A percentile compares a stretch with the other conserved stretches of the same genome.
These are phyloP conservation scores for Talaromyces atroroseus DNA, from an alignment of 2,329 filamentous ascomycete species.

Conservation along the genomic window DNA sequence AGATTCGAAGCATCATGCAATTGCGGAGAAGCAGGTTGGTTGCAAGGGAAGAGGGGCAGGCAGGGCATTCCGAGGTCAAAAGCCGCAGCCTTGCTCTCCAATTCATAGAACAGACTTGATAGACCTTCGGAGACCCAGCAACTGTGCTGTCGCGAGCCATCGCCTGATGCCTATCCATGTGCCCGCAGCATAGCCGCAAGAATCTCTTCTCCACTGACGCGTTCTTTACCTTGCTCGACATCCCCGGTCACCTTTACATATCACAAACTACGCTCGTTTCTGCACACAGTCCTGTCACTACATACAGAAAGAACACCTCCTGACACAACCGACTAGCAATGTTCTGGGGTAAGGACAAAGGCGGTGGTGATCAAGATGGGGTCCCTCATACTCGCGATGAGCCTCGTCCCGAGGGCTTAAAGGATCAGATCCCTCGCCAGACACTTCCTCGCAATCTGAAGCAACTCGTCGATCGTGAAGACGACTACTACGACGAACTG, in stretches of 20 bases:
- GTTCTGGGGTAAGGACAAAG: conserved; percentile 29
- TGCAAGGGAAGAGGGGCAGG: not conserved
- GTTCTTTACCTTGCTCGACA: not conserved
- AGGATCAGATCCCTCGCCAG: conserved; percentile 43
- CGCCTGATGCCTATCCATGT: not conserved
- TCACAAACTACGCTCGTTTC: not conserved
- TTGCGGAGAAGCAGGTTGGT: conserved; percentile 1
- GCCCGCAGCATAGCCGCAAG: not conserved
- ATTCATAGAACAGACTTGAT: not conserved
- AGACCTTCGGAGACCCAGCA: not conserved
- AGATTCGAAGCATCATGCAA: not conserved
- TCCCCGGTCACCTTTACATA: not conserved
- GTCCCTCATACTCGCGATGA: conserved; percentile 23
- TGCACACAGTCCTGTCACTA: not conserved
- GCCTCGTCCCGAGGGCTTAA: conserved; percentile 21
- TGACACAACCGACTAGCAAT: conserved; percentile 15
- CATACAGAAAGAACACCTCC: not conserved
- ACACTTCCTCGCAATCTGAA: conserved; percentile 52
- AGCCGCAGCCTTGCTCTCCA: not conserved
- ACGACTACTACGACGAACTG: conserved; percentile 70
- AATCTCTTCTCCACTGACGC: not conserved
- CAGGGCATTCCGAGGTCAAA: not conserved
- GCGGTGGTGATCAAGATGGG: conserved; percentile 15
- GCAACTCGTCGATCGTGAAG: conserved; percentile 56
- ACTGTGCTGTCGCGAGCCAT: not conserved